Percentiles rank a stretch among this genome's conserved stretches.
These are phyloP conservation scores for Diplotaxis tenuifolia DNA, from an alignment of 345 rosid species.

Conservation along the genomic window DNA sequence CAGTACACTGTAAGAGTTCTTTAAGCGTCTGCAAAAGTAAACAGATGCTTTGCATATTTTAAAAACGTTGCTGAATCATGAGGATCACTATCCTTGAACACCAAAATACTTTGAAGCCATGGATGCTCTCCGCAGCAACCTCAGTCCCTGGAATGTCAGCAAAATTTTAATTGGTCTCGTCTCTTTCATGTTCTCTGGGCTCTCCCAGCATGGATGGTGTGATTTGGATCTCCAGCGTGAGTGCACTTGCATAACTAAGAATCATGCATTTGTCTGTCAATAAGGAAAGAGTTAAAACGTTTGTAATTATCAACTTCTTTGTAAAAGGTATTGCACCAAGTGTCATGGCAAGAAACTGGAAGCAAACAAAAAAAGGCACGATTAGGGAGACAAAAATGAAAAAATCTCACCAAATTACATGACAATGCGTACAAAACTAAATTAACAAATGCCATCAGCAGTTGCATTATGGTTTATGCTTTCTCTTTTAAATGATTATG, in stretches of 20 bases:
- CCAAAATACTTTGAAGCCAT: conserved; percentile 91
- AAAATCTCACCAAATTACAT: neutral
- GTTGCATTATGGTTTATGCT: neutral
- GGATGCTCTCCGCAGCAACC: conserved; percentile 98
- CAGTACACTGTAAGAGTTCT: conserved; percentile 66
- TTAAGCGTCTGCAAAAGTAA: conserved; percentile 65
- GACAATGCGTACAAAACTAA: neutral
- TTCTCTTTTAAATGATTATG: neutral
- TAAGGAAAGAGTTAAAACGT: too few species aligned
- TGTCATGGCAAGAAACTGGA: too few species aligned
- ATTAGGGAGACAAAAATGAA: neutral
- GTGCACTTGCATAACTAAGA: too few species aligned
- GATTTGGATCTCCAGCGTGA: conserved; percentile 56
- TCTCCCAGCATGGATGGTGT: conserved; percentile 89
- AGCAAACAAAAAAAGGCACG: neutral
- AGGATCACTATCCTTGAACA: conserved; percentile 61
- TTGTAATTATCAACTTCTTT: too few species aligned
- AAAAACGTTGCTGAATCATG: conserved; percentile 70
- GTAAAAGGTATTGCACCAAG: too few species aligned
- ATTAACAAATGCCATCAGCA: neutral
- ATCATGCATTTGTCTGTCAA: too few species aligned
- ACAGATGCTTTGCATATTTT: conserved; percentile 73
- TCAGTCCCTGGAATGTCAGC: conserved; percentile 72
- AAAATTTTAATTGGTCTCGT: conserved; percentile 71
- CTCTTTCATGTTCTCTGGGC: conserved; percentile 79